Evolutionary conservation across 2,329 filamentous ascomycete genomes (phyloP).

Genomic region (Xylariales sp.): DNA sequence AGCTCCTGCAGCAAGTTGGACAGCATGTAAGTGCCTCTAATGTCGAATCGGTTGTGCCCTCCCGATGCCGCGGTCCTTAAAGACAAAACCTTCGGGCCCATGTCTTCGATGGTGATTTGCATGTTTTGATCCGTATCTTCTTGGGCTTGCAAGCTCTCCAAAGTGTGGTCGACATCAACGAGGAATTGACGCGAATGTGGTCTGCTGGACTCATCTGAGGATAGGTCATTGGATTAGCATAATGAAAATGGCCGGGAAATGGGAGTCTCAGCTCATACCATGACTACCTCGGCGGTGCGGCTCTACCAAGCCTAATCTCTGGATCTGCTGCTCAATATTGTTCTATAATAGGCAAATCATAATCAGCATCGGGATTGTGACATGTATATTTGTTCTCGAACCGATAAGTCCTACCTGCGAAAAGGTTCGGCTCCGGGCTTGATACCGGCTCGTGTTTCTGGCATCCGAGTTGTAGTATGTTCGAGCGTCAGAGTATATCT

Average conservation of each 20-base stretch:
- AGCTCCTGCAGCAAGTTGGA: slow-evolving; percentile 95
- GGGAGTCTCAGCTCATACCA: too few species aligned
- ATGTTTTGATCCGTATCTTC: slow-evolving; percentile 94
- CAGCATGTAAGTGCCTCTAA: slow-evolving; percentile 95
- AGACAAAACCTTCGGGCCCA: slow-evolving; percentile 84
- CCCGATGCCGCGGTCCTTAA: slow-evolving; percentile 82
- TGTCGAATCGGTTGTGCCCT: slow-evolving; percentile 81
- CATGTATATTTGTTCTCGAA: too few species aligned
- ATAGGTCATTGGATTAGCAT: not conserved
- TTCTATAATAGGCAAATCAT: too few species aligned
- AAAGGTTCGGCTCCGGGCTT: slow-evolving; percentile 50
- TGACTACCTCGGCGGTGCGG: slow-evolving; percentile 57
- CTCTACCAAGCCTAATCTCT: slow-evolving; percentile 45
- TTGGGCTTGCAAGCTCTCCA: slow-evolving; percentile 72
- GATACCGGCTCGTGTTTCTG: slow-evolving; percentile 44
- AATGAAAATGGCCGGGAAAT: too few species aligned
- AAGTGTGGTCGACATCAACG: slow-evolving; percentile 79
- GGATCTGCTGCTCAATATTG: slow-evolving; percentile 48
- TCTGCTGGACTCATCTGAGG: slow-evolving; percentile 65
- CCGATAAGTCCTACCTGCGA: slow-evolving; percentile 55
- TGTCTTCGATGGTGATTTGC: slow-evolving; percentile 97
- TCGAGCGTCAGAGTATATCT: slow-evolving; percentile 52
- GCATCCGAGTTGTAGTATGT: slow-evolving; percentile 56
- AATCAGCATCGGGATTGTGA: too few species aligned
- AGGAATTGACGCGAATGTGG: slow-evolving; percentile 71